Evolutionary conservation across 495 filamentous ascomycete species (phyloP).

Genomic region (Astrothelium subdiscretum): DNA sequence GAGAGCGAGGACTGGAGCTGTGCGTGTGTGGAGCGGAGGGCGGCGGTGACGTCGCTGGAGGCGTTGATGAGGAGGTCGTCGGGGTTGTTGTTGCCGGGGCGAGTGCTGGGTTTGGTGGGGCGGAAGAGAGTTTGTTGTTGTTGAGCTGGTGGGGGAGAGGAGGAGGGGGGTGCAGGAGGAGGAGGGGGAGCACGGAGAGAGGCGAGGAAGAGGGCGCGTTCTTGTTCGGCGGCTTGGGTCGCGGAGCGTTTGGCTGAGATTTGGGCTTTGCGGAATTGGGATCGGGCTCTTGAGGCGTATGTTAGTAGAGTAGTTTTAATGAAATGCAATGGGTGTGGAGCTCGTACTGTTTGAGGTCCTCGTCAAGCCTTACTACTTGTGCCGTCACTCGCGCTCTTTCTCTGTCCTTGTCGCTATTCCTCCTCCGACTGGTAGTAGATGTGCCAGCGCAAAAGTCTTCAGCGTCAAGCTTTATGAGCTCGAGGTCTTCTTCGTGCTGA

Average conservation of each 20-base stretch:
- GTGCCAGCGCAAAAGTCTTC: slow-evolving; percentile 44
- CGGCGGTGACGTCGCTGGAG: slow-evolving; percentile 70
- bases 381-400: slow-evolving; percentile 50
- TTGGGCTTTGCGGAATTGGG: slow-evolving; percentile 73
- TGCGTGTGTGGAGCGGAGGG: slow-evolving; percentile 72
- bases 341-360: slow-evolving; percentile 58
- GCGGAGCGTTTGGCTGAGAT: slow-evolving; percentile 68
- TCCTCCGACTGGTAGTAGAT: slow-evolving; percentile 25
- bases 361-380: slow-evolving; percentile 47
- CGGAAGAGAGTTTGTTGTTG: slow-evolving; percentile 23
- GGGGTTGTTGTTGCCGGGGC: slow-evolving; percentile 37
- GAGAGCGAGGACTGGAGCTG: slow-evolving; percentile 73
- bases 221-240: slow-evolving; percentile 56
- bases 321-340: not conserved
- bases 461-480: slow-evolving; percentile 67
- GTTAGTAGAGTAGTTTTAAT: not conserved
- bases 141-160: not conserved
- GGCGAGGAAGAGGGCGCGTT: slow-evolving; percentile 66
- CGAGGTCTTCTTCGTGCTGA: slow-evolving; percentile 78
- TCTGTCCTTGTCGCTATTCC: slow-evolving; percentile 39
- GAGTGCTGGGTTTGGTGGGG: not conserved
- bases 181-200: slow-evolving; percentile 33
- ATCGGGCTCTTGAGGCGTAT: slow-evolving; percentile 45
- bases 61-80: slow-evolving; percentile 60
- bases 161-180: slow-evolving; percentile 7